Evolutionary conservation across 305 asterid genomes (phyloP).

Genomic region (Rubia tinctorum): DNA sequence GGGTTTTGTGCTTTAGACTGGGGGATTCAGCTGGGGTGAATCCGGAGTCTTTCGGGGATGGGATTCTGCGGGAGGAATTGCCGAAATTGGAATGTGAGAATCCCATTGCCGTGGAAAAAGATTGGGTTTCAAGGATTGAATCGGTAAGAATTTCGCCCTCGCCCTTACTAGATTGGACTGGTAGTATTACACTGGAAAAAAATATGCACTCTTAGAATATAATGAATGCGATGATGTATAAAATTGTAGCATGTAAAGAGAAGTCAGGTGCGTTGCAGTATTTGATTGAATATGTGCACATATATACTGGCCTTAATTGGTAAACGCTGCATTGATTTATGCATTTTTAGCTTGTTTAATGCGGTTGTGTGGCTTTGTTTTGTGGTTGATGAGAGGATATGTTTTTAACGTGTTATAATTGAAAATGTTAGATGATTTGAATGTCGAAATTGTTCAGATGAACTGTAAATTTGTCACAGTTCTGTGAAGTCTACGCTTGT

Average conservation of each 20-base stretch:
- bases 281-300: constrained; percentile 68
- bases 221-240: too few relatives aligned
- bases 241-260: too few relatives aligned
- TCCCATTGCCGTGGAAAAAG: constrained; percentile 37
- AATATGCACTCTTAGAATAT: too few relatives aligned
- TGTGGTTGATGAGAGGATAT: too few relatives aligned
- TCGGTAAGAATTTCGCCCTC: constrained; percentile 40
- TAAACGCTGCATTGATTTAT: constrained; percentile 18
- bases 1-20: constrained; percentile 71
- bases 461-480: not conserved
- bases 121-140: constrained; percentile 37
- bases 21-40: constrained; percentile 54
- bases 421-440: not conserved
- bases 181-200: not conserved
- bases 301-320: constrained; percentile 64
- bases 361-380: not conserved
- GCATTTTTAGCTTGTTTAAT: not conserved
- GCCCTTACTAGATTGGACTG: not conserved
- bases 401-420: not conserved
- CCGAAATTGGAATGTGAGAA: constrained; percentile 40
- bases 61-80: constrained; percentile 45
- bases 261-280: constrained; percentile 65
- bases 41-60: constrained; percentile 54
- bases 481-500: not conserved
- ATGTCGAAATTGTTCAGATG: not conserved